Percentiles rank a stretch among this genome's conserved stretches.
Conservation (phyloP, 2,329 filamentous ascomycete genomes). For the Phialophora expanda region DNA sequence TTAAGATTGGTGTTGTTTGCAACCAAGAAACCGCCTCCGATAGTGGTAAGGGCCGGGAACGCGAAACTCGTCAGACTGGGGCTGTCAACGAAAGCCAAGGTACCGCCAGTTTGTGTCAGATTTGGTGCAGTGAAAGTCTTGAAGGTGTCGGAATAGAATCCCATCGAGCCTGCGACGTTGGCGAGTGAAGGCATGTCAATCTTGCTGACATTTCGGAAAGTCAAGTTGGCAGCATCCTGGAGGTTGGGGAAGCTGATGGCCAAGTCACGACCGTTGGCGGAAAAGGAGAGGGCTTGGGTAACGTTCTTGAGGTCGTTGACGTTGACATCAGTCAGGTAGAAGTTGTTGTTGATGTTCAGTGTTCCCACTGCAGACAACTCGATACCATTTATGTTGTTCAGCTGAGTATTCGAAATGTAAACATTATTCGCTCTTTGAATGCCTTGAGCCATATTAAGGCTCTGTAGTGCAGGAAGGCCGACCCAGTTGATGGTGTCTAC, state of each 20-base stretch:
- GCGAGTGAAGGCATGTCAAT: constrained; percentile 75
- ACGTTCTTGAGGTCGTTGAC: constrained; percentile 77
- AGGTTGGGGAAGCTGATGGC: constrained; percentile 78
- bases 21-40: constrained; percentile 81
- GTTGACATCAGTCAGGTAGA: constrained; percentile 73
- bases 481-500: constrained; percentile 73
- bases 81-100: constrained; percentile 64
- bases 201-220: constrained; percentile 77
- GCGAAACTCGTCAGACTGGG: constrained; percentile 71
- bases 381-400: constrained; percentile 79
- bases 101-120: constrained; percentile 53
- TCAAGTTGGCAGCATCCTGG: constrained; percentile 76
- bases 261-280: constrained; percentile 78
- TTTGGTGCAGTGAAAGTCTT: constrained; percentile 53
- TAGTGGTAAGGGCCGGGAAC: constrained; percentile 68
- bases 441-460: constrained; percentile 65
- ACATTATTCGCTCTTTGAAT: constrained; percentile 72
- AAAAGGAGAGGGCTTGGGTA: constrained; percentile 71
- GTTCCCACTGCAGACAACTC: constrained; percentile 73
- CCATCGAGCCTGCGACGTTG: constrained; percentile 76
- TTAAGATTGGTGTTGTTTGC: constrained; percentile 84
- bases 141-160: constrained; percentile 76
- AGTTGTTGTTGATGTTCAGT: constrained; percentile 91
- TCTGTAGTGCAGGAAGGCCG: constrained; percentile 69
- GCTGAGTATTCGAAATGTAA: constrained; percentile 82